These are phyloP conservation scores for Irpex lacteus DNA, from an alignment of 1,284 basidiomycete species.

Conservation along the genomic window DNA sequence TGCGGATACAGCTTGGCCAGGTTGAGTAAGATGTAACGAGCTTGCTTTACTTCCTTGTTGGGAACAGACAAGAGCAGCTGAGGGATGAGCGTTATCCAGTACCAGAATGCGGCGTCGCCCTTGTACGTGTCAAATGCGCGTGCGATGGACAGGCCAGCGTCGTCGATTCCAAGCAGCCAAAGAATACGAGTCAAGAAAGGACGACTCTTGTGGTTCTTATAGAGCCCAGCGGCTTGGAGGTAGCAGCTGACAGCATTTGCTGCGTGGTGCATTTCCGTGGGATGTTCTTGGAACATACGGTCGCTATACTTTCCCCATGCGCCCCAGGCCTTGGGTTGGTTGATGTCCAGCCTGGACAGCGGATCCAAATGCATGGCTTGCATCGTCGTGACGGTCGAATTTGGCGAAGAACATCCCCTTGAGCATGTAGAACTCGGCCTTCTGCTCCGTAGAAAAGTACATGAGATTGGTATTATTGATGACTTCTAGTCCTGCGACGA, in stretches of 20 bases:
- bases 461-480: conserved; percentile 99
- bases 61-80: conserved; percentile 92
- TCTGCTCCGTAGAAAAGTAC: conserved; percentile 95
- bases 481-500: conserved; percentile 92
- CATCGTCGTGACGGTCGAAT: conserved; percentile 86
- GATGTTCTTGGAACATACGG: conserved; percentile 85
- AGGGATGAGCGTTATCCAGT: conserved; percentile 98
- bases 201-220: conserved; percentile 93
- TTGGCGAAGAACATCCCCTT: conserved; percentile 99
- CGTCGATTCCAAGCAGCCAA: conserved; percentile 97
- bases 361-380: conserved; percentile 90
- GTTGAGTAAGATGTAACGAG: conserved; percentile 85
- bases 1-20: conserved; percentile 95
- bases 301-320: conserved; percentile 98
- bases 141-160: conserved; percentile 72
- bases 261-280: conserved; percentile 72
- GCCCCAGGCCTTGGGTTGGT: conserved; percentile 96
- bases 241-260: conserved; percentile 97
- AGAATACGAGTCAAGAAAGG: conserved; percentile 90
- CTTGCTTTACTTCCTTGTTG: conserved; percentile 91
- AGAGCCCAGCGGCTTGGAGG: conserved; percentile 94
- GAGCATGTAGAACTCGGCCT: conserved; percentile 99
- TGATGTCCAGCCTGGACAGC: conserved; percentile 96
- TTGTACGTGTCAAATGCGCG: conserved; percentile 96
- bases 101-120: conserved; percentile 97